A percentile compares a stretch with the other conserved stretches of the same genome.
Conservation (phyloP, 2,329 filamentous ascomycete species). For the Colletotrichum scovillei region DNA sequence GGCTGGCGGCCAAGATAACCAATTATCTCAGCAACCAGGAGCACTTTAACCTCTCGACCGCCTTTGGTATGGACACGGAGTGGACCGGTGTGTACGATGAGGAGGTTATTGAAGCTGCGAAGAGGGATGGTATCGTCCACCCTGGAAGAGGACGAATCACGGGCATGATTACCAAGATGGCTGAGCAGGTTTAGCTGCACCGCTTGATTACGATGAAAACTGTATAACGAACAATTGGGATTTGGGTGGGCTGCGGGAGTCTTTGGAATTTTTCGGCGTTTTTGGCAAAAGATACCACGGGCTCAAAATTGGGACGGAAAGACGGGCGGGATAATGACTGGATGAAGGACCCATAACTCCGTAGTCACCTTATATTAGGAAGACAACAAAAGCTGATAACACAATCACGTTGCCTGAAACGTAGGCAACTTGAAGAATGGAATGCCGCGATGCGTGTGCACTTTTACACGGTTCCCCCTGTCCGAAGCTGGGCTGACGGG, state of each 20-base stretch:
- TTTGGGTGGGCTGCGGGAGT: not conserved
- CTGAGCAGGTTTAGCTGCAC: constrained; percentile 8
- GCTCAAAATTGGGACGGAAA: not conserved
- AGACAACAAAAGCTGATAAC: not conserved
- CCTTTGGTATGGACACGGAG: constrained; percentile 50
- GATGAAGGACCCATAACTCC: not conserved
- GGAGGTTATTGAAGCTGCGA: constrained; percentile 45
- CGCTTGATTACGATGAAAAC: not conserved
- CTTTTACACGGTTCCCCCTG: too few relatives aligned
- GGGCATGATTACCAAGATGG: constrained; percentile 43
- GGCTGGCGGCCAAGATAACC: constrained; percentile 48
- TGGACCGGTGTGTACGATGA: constrained; percentile 50
- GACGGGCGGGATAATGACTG: not conserved
- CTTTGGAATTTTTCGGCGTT: not conserved
- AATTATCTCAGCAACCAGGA: constrained; percentile 46
- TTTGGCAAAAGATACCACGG: constrained; percentile 18
- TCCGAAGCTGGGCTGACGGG: too few relatives aligned
- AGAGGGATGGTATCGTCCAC: constrained; percentile 46
- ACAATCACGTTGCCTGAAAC: not conserved
- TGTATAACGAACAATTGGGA: not conserved
- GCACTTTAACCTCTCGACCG: constrained; percentile 40
- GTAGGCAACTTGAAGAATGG: too few relatives aligned
- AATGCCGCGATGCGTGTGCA: too few relatives aligned
- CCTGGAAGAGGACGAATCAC: constrained; percentile 55
- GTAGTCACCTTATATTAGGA: not conserved